Evolutionary conservation across 2,329 filamentous ascomycete species (phyloP).

Genomic region (Pseudogymnoascus sp.): DNA sequence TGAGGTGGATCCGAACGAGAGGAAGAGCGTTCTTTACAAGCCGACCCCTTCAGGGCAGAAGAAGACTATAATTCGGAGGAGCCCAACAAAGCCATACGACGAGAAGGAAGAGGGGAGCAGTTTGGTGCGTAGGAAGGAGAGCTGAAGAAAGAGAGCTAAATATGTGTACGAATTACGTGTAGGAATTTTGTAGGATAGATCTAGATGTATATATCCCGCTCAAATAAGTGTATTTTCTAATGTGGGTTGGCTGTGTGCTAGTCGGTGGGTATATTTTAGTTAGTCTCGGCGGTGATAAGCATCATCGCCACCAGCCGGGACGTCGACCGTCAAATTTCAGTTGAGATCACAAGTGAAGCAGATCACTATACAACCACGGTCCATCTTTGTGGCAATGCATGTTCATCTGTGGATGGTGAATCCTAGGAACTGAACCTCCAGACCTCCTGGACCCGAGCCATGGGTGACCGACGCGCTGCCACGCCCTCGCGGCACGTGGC

Average conservation of each 20-base stretch:
- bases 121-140: conserved; percentile 1
- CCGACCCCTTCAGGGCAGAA: neutral
- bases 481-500: neutral
- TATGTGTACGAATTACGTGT: conserved; percentile 9
- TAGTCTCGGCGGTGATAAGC: neutral
- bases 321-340: neutral
- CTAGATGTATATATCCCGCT: conserved; percentile 4
- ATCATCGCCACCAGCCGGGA: neutral
- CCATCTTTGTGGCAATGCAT: neutral
- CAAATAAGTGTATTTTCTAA: neutral
- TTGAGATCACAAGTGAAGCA: neutral
- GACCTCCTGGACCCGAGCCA: neutral
- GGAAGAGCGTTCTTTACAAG: conserved; percentile 1
- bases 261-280: neutral
- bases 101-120: neutral
- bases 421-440: neutral
- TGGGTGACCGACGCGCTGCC: neutral
- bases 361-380: neutral
- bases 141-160: neutral
- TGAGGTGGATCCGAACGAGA: conserved; percentile 4
- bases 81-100: neutral
- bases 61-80: neutral
- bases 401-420: neutral
- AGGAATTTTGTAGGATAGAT: neutral
- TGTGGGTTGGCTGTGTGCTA: neutral